Evolutionary conservation across 805 yeast genomes (phyloP), one percentile per base, ranked within the genome.

Genomic region (Yarrowia hollandica): DNA sequence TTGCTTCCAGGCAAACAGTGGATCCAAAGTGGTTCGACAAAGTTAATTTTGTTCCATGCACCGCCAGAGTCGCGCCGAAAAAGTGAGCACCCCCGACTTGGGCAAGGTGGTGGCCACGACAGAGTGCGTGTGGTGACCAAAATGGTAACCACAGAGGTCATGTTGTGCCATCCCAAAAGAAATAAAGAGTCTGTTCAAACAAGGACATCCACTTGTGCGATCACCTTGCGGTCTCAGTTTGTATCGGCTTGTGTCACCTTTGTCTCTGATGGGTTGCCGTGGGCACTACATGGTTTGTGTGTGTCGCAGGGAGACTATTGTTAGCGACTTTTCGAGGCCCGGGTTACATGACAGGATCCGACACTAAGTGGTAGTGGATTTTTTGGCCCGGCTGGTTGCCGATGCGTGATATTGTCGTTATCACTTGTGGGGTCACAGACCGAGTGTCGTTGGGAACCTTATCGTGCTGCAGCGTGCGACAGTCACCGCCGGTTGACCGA

Each of bases 401-500:
- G 30, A n/a, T 26, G 30, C 30, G 30, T 26, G 30, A 26, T n/a
- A 26, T 26, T 26, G 30, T 26, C 30, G 30, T 26, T 26, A 26
- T 26, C 30, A 26, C n/a, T n/a, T 34, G 38, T 34, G 38, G 38
- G 38, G 38, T 34, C n/a, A n/a, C n/a, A n/a, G n/a, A n/a, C 8
- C n/a, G 10, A 11, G 16, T 21, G 28, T 38, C n/a, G 28, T 9
- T n/a, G n/a, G 19, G 15, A 25, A 41, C 31, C 15, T 25, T 41
- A 41, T 41, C 44, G 30, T 16, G 37, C 10, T 9, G 11, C 21
- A n/a, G n/a, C n/a, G n/a, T n/a, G n/a, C 21, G 14, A 16, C 37
- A 8, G 12, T n/a, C 21, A 21, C 46, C 46, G 46, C 46, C 46
- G 46, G 31, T 41, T 41, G 46, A 41, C 46, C 46, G 46, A 41